Base-by-base conservation (phyloP, 2,329 filamentous ascomycete species). In the Ophiostoma sp. region DNA sequence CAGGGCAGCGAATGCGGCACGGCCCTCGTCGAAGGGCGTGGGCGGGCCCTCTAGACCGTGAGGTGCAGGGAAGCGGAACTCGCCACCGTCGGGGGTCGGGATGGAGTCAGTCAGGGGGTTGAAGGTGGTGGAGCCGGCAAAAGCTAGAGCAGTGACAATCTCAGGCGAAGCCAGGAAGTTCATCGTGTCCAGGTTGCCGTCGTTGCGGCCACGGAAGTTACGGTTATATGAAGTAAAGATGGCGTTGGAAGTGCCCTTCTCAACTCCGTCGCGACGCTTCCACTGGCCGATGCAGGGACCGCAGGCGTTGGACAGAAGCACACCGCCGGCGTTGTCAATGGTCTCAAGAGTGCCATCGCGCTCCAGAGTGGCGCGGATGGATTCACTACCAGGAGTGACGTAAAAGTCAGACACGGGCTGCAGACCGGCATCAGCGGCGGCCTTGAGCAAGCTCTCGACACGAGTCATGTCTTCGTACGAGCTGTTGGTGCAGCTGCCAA, bases 401-500 rank as follows among this genome's bases (percentile, higher is more conserved):
- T 96, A 97, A 80, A 99, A 97, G 76, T 93, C 90, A 2, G 92
- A 87, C 75, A 89, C 92, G 52, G 95, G 93, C 81, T 92, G 91
- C 70, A 99, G 83, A 16, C 95, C 95, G n/a, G 93, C 95, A 69
- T 89, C 87, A 66, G 89, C 85, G 9, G 95, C 95, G 78, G 97
- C 93, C 78, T 94, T 93, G 69, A 98, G 92, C 68, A 99, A 86
- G 76, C 93, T 88, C 80, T 97, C 94, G 14, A 93, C 92, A 71
- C 94, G 89, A 47, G 93, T 96, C 95, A 99, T 99, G 77, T 99
- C 95, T 80, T 97, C 90, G 78, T 98, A 99, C 2, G 95, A 98
- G 78, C 92, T 96, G 84, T 99, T 99, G 66, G 95, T 99, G 83
- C 95, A 99, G 81, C 93, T 97, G 70, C 95, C 95, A 76, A 99